phyloP scores from a whole-genome alignment of 2,329 filamentous ascomycete genomes.

The Davidsoniella eucalypti region DNA sequence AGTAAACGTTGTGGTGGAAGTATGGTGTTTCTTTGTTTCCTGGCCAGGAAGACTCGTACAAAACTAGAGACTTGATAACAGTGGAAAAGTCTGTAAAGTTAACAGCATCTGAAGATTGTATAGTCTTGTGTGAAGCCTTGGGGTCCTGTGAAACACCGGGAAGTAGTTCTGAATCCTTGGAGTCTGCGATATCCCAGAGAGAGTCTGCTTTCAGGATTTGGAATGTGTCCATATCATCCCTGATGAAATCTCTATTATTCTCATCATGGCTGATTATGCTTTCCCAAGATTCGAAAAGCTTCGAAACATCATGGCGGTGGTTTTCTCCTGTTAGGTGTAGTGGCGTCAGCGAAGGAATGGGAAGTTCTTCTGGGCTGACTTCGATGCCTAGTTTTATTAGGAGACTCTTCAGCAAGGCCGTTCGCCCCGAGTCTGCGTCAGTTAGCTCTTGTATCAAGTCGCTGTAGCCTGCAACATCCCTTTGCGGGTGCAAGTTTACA shows the following conservation, averaged over 20 bases:
- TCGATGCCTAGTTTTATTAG: conserved; percentile 68
- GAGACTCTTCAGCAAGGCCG: conserved; percentile 63
- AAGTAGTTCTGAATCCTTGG: conserved; percentile 10
- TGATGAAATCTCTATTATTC: conserved; percentile 50
- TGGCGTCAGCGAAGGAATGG: conserved; percentile 62
- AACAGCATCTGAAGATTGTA: conserved; percentile 22
- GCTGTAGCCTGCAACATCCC: conserved; percentile 51
- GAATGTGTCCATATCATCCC: conserved; percentile 71
- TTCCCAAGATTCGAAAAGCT: conserved; percentile 48
- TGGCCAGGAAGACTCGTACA: conserved; percentile 54
- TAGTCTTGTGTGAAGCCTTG: conserved; percentile 4
- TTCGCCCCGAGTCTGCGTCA: conserved; percentile 52
- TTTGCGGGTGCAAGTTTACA: conserved; percentile 54
- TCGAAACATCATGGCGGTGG: conserved; percentile 44
- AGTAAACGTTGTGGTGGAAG: conserved; percentile 75
- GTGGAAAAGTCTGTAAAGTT: conserved; percentile 59
- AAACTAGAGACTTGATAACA: conserved; percentile 55
- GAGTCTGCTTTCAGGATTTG: conserved; percentile 52
- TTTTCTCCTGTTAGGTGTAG: conserved; percentile 60
- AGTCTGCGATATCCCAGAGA: conserved; percentile 35
- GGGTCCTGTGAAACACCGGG: not conserved
- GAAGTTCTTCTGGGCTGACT: conserved; percentile 50
- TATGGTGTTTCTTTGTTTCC: conserved; percentile 58
- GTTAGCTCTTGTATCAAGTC: conserved; percentile 51
- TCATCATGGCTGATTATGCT: conserved; percentile 51